These are phyloP conservation scores for Jackrogersella minutella DNA, from an alignment of 495 filamentous ascomycete genomes.

Conservation along the genomic window DNA sequence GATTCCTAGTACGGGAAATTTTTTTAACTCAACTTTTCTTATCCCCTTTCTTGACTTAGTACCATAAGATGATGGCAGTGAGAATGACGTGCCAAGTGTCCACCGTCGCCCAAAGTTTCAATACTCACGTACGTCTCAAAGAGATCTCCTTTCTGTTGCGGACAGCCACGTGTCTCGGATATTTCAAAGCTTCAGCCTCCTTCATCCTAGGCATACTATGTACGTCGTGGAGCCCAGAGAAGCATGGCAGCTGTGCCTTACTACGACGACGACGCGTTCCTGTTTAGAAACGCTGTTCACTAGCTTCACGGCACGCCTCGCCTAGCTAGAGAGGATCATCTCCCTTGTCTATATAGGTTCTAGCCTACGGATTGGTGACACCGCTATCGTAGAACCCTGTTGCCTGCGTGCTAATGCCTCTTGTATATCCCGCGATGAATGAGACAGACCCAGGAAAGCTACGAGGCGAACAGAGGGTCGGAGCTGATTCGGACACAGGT, in stretches of 20 bases:
- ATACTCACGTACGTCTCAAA: conserved; percentile 8
- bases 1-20: neutral
- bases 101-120: neutral
- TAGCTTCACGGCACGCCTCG: conserved; percentile 26
- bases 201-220: conserved; percentile 3
- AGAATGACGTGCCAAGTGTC: conserved; percentile 33
- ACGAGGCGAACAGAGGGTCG: neutral
- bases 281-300: conserved; percentile 9
- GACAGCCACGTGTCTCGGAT: conserved; percentile 39
- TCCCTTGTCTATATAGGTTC: conserved; percentile 26
- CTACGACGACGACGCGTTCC: too few relatives aligned
- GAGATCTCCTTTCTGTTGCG: conserved; percentile 20
- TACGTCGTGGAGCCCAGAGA: conserved; percentile 16
- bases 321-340: conserved; percentile 30
- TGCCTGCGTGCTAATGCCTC: neutral
- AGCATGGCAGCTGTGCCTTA: too few relatives aligned
- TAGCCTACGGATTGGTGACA: conserved; percentile 6
- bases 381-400: conserved; percentile 22
- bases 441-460: conserved; percentile 15
- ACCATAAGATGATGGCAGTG: neutral
- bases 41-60: neutral
- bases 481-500: conserved; percentile 24
- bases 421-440: conserved; percentile 3
- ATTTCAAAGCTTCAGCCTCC: conserved; percentile 34
- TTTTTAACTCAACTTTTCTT: neutral